A percentile compares a stretch with the other conserved stretches of the same genome.
Evolutionary conservation across 1,284 basidiomycete species (phyloP).

Genomic region (Phlebopus sp.): DNA sequence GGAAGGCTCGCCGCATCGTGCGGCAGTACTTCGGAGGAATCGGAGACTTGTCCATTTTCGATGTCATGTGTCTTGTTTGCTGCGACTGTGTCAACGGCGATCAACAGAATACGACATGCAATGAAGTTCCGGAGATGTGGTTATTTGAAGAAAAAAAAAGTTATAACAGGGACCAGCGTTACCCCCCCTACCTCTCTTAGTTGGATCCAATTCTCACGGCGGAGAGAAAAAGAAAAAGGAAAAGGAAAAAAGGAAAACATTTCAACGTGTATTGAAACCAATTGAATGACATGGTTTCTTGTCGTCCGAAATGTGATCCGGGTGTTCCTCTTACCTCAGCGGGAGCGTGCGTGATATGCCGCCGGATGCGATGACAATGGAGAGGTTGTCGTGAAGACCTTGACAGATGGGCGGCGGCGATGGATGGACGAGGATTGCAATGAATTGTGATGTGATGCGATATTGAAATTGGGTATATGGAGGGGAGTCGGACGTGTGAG

Average conservation of each 20-base stretch:
- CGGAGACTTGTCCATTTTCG: conserved; percentile 25
- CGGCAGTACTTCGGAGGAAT: conserved; percentile 26
- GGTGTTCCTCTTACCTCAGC: conserved; percentile 2
- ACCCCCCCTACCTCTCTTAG: too few relatives aligned
- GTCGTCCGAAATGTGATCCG: conserved; percentile 12
- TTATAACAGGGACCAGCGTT: conserved; percentile 6
- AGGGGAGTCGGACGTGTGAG: conserved; percentile 19
- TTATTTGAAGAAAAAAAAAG: conserved; percentile 2
- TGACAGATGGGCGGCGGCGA: background rate
- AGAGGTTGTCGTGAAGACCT: conserved; percentile 9
- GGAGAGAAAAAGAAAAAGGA: conserved; percentile 16
- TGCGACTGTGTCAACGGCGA: conserved; percentile 31
- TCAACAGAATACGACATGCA: conserved; percentile 35
- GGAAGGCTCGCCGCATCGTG: conserved; percentile 9
- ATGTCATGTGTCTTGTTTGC: conserved; percentile 30
- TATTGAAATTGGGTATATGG: conserved; percentile 17
- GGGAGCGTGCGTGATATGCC: background rate
- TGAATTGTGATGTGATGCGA: conserved; percentile 12
- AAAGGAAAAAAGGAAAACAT: conserved; percentile 14
- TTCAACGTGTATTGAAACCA: conserved; percentile 4
- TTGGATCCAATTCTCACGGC: conserved; percentile 14
- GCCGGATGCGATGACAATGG: conserved; percentile 14
- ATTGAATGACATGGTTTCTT: conserved; percentile 12
- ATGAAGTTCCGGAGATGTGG: conserved; percentile 27
- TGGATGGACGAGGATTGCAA: conserved; percentile 5